These are phyloP conservation scores for Lactarius pseudohatsudake DNA, from an alignment of 768 basidiomycete genomes.

Conservation along the genomic window DNA sequence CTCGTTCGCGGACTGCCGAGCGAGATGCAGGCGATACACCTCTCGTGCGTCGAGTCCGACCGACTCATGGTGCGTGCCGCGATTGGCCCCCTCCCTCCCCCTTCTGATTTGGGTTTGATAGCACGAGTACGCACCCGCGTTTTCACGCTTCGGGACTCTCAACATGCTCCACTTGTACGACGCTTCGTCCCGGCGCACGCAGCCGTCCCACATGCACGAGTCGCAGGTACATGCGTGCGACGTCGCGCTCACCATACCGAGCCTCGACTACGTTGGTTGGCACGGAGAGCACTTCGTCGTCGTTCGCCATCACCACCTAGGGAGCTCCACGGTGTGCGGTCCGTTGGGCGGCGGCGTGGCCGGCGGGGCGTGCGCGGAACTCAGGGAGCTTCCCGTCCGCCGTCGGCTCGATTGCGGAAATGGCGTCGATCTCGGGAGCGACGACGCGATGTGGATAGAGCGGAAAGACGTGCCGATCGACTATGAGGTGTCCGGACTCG, in stretches of 20 bases:
- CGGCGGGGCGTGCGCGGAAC: conserved; percentile 36
- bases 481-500: conserved; percentile 61
- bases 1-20: conserved; percentile 39
- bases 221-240: conserved; percentile 50
- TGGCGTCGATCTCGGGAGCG: conserved; percentile 62
- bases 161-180: conserved; percentile 61
- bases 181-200: conserved; percentile 48
- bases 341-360: conserved; percentile 21
- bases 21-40: conserved; percentile 53
- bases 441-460: conserved; percentile 65
- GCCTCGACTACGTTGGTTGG: conserved; percentile 70
- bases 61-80: conserved; percentile 45
- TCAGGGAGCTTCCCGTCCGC: conserved; percentile 61
- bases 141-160: conserved; percentile 49
- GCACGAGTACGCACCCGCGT: conserved; percentile 54
- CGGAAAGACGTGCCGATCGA: conserved; percentile 76
- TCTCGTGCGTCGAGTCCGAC: conserved; percentile 52
- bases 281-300: conserved; percentile 71
- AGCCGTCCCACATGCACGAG: conserved; percentile 57
- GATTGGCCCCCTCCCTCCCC: not conserved
- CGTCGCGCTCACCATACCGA: conserved; percentile 50
- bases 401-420: conserved; percentile 61
- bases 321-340: not conserved
- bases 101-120: conserved; percentile 29
- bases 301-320: conserved; percentile 37